Conservation (phyloP, 1,139 yeast genomes). For the Candida buenavistaensis region DNA sequence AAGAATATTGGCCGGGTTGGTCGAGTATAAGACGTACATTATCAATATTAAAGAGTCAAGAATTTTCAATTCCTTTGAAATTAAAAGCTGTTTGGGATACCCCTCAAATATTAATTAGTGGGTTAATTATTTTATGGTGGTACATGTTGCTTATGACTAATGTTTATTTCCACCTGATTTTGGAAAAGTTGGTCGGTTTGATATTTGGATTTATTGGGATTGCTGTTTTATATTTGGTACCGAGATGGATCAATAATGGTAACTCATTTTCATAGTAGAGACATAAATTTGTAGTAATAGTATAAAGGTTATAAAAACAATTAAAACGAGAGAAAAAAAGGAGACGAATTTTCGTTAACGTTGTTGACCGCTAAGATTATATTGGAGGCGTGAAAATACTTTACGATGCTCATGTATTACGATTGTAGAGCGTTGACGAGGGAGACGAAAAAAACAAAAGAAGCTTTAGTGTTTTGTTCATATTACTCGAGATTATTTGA, state of each 20-base stretch:
- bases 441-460: too few relatives aligned
- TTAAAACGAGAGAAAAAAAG: too few relatives aligned
- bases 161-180: constrained; percentile 77
- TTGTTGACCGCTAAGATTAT: too few relatives aligned
- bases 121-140: constrained; percentile 65
- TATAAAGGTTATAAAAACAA: too few relatives aligned
- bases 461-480: too few relatives aligned
- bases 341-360: too few relatives aligned
- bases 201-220: constrained; percentile 57
- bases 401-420: too few relatives aligned
- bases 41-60: constrained; percentile 1
- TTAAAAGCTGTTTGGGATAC: constrained; percentile 21
- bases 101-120: constrained; percentile 46
- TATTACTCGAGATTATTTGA: too few relatives aligned
- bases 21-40: neutral
- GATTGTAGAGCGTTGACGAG: too few relatives aligned
- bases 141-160: constrained; percentile 88
- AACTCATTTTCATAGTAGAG: too few relatives aligned
- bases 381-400: too few relatives aligned
- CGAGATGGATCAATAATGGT: constrained; percentile 8
- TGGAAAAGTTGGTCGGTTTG: constrained; percentile 71
- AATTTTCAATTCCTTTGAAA: neutral
- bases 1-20: constrained; percentile 40
- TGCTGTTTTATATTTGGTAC: constrained; percentile 15
- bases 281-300: too few relatives aligned